Percentiles rank a stretch among this genome's conserved stretches.
Evolutionary conservation across 2,329 filamentous ascomycete genomes (phyloP).

Genomic region (Chaetomiaceae sp.): DNA sequence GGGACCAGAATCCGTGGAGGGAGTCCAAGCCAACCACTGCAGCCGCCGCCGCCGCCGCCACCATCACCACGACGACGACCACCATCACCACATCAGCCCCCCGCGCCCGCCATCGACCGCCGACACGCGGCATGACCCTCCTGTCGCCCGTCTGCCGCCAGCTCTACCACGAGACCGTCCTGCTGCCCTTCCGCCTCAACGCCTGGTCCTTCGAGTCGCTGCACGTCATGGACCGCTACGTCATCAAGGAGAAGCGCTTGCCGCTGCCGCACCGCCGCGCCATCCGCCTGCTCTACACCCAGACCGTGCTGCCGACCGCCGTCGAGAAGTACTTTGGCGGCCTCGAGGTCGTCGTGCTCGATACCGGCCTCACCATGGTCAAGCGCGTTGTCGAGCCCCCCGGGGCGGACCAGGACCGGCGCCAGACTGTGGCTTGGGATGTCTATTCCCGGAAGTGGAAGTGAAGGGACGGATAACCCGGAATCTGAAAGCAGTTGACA

Average conservation of each 20-base stretch:
- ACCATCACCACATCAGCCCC: too few species aligned
- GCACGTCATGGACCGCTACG: conserved; percentile 30
- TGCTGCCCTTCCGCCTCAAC: conserved; percentile 31
- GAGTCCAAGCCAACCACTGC: neutral
- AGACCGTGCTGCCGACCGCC: conserved; percentile 23
- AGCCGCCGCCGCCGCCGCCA: too few species aligned
- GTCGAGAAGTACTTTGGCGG: conserved; percentile 28
- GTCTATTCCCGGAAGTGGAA: conserved; percentile 8
- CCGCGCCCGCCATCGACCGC: too few species aligned
- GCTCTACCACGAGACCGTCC: conserved; percentile 32
- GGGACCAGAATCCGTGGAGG: conserved; percentile 28
- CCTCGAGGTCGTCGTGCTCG: conserved; percentile 26
- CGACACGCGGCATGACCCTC: conserved; percentile 26
- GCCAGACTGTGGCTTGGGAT: conserved; percentile 8
- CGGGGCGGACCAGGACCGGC: neutral
- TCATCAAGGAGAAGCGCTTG: conserved; percentile 29
- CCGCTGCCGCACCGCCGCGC: conserved; percentile 28
- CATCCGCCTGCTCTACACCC: conserved; percentile 27
- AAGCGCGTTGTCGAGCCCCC: conserved; percentile 10
- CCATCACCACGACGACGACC: too few species aligned
- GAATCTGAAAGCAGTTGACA: too few species aligned
- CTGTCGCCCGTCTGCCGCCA: conserved; percentile 32
- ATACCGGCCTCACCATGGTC: conserved; percentile 18
- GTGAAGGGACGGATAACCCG: neutral
- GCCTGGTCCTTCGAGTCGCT: conserved; percentile 30